Conservation (phyloP, 2,329 filamentous ascomycete genomes). For the Falciphora oryzae region DNA sequence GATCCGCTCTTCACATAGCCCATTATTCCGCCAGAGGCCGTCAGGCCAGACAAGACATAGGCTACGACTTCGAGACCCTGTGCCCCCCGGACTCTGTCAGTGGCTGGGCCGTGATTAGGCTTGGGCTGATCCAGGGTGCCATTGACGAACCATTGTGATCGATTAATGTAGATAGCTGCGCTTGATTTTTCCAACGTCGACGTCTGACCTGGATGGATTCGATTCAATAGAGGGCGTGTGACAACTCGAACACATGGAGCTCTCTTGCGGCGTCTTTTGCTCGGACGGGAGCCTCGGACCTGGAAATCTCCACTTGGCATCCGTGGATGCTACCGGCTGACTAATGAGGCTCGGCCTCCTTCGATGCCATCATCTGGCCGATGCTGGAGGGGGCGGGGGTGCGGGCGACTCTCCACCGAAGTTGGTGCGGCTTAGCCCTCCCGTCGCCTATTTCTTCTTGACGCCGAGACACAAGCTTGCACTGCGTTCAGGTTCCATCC, state of each 20-base stretch:
- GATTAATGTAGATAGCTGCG: background rate
- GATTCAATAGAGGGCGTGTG: background rate
- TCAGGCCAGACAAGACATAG: slow-evolving; percentile 72
- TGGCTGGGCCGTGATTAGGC: background rate
- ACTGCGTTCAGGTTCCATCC: no score
- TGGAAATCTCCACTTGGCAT: background rate
- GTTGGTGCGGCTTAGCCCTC: background rate
- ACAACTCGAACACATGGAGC: background rate
- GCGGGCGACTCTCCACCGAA: background rate
- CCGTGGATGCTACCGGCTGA: background rate
- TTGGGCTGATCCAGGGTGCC: background rate
- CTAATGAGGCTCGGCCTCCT: background rate
- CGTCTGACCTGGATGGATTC: background rate
- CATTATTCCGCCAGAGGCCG: slow-evolving; percentile 78
- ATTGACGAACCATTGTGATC: background rate
- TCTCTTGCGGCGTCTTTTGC: background rate
- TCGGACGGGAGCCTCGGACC: background rate
- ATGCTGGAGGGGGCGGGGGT: no score
- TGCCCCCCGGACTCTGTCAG: background rate
- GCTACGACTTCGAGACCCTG: slow-evolving; percentile 48
- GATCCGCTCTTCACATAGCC: slow-evolving; percentile 84
- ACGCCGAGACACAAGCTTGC: no score
- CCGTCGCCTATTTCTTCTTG: background rate
- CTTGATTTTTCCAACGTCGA: background rate
- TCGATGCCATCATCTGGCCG: background rate